These are phyloP conservation scores for Diplotaxis tenuifolia DNA, from an alignment of 345 rosid genomes.

Conservation along the genomic window DNA sequence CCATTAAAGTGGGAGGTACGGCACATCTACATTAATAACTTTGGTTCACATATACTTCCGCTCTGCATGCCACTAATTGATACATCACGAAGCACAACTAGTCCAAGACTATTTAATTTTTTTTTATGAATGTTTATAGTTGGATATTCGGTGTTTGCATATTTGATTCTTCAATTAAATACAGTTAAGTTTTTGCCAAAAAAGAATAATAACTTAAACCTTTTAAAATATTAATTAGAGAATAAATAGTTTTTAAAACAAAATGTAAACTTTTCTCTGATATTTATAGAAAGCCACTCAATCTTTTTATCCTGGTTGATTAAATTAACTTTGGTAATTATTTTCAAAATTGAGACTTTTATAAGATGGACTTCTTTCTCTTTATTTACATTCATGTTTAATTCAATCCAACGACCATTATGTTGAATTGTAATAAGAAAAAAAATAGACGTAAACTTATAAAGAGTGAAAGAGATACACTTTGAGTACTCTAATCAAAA, in stretches of 20 bases:
- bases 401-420: background rate
- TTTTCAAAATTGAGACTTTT: background rate
- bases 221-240: background rate
- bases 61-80: conserved; percentile 35
- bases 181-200: background rate
- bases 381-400: background rate
- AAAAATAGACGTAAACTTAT: background rate
- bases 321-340: background rate
- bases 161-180: background rate
- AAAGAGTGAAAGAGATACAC: background rate
- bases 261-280: background rate
- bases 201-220: background rate
- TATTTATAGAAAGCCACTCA: background rate
- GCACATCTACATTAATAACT: conserved; percentile 7
- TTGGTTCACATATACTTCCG: conserved; percentile 28
- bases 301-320: background rate
- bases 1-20: background rate
- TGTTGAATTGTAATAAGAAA: background rate
- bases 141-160: background rate
- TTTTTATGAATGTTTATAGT: background rate
- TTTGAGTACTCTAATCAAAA: background rate
- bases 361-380: background rate
- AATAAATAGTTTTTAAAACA: background rate
- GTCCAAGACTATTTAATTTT: background rate
- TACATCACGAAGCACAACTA: conserved; percentile 17